Evolutionary conservation across 2,329 filamentous ascomycete genomes (phyloP), one percentile per base, ranked within the genome.

Genomic region (Hypoxylon sp.): DNA sequence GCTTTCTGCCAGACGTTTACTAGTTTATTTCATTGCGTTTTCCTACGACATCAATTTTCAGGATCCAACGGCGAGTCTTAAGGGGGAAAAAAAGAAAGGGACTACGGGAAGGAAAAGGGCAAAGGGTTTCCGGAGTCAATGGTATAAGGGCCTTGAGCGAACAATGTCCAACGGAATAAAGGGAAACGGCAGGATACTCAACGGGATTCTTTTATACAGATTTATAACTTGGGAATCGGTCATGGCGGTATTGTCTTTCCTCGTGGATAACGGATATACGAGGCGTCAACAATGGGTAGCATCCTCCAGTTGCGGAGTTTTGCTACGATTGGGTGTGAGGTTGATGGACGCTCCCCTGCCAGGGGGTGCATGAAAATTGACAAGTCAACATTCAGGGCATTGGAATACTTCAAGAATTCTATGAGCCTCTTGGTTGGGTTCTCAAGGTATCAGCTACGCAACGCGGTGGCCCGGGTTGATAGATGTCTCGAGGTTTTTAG

Each of bases 101-200:
- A 41, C 24, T 32, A 37, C 32, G 34, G 6, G 39, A 13, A 19
- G 54, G 58, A 64, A 62, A 56, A 63, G 30, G 47, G 28, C 30
- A 44, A 41, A 10, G 57, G 61, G 32, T 34, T n/a, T 46, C 19
- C 56, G 64, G 64, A 67, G 64, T 64, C 61, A 49, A 64, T 22
- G 61, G 61, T 49, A 41, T 56, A 56, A 30, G 56, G 50, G 46
- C 59, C 59, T 58, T 55, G 46, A 17, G 37, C 56, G 34, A 43
- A 49, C 47, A 15, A 56, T 59, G 55, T 52, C 59, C 51, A 44
- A 59, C 59, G 48, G 53, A 34, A 63, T 49, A 60, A 37, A 41
- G 37, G 37, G 41, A 59, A 48, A 41, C 39, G 47, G 41, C 47
- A 56, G 20, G 22, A 32, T 37, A 43, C 20, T 22, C n/a, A 17